Evolutionary conservation across 2,329 filamentous ascomycete genomes (phyloP).

Genomic region (Alternaria panax): DNA sequence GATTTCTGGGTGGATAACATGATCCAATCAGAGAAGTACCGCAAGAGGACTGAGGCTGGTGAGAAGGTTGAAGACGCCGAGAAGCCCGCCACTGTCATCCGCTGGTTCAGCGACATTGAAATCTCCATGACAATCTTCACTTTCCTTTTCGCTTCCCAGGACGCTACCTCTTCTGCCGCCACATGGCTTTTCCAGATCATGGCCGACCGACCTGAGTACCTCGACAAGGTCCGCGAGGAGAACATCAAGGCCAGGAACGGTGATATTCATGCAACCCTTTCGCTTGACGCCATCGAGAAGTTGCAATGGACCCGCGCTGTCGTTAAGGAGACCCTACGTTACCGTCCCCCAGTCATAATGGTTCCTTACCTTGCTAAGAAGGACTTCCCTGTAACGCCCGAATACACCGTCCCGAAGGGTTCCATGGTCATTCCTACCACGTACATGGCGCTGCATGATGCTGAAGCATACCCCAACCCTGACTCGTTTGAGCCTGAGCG

Average conservation of each 20-base stretch:
- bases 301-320: slow-evolving; percentile 91
- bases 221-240: slow-evolving; percentile 91
- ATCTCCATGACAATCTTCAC: slow-evolving; percentile 94
- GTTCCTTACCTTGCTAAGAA: slow-evolving; percentile 96
- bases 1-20: slow-evolving; percentile 87
- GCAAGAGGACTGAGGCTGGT: slow-evolving; percentile 77
- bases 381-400: slow-evolving; percentile 85
- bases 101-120: slow-evolving; percentile 88
- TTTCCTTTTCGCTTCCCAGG: slow-evolving; percentile 96
- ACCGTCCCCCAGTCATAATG: slow-evolving; percentile 96
- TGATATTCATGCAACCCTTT: slow-evolving; percentile 72
- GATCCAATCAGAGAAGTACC: slow-evolving; percentile 83
- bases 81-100: slow-evolving; percentile 83
- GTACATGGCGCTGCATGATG: slow-evolving; percentile 89
- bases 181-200: slow-evolving; percentile 96
- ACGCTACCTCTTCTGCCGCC: slow-evolving; percentile 90
- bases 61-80: slow-evolving; percentile 65
- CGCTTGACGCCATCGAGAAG: slow-evolving; percentile 86
- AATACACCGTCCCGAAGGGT: slow-evolving; percentile 92
- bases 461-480: slow-evolving; percentile 88
- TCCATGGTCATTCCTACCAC: slow-evolving; percentile 94
- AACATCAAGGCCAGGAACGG: slow-evolving; percentile 80
- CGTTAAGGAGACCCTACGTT: slow-evolving; percentile 73
- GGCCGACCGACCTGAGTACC: slow-evolving; percentile 90
- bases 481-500: slow-evolving; percentile 67